Percentiles rank a stretch among this genome's conserved stretches.
phyloP scores from a whole-genome alignment of 208 protist genomes.

The Leishmania amazonensis region DNA sequence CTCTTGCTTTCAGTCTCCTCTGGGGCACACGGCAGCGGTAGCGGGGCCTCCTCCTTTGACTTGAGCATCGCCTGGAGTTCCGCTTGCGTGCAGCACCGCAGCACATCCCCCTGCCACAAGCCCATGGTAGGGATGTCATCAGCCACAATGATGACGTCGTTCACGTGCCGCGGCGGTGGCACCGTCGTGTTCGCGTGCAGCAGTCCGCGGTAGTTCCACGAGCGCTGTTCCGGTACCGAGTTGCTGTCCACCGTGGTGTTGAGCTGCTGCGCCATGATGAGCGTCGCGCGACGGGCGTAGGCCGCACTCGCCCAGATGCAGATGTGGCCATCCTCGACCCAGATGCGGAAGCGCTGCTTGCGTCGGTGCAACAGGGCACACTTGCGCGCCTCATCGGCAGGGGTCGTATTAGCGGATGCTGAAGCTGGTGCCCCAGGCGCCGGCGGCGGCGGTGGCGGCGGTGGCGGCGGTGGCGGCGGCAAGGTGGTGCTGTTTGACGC shows the following conservation, averaged over 20 bases:
- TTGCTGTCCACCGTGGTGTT: constrained; percentile 64
- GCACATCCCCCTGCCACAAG: constrained; percentile 73
- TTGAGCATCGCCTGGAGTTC: constrained; percentile 34
- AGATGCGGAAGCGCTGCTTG: constrained; percentile 71
- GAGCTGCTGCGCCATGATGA: constrained; percentile 74
- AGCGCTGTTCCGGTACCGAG: constrained; percentile 51
- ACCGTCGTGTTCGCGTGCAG: constrained; percentile 47
- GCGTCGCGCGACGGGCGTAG: constrained; percentile 69
- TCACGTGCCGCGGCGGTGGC: constrained; percentile 37
- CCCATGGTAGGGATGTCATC: constrained; percentile 57
- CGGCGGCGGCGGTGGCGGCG: constrained; percentile 15
- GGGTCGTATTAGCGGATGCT: neutral
- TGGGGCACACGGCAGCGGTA: constrained; percentile 28
- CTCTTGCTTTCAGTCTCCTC: constrained; percentile 7
- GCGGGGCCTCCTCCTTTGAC: constrained; percentile 8
- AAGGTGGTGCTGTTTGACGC: constrained; percentile 3
- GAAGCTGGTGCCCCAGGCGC: neutral
- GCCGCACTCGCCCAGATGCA: constrained; percentile 75
- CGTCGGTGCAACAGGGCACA: constrained; percentile 41
- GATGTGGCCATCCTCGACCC: constrained; percentile 73
- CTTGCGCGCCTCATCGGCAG: constrained; percentile 11
- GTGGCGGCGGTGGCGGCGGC: neutral
- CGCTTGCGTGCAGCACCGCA: constrained; percentile 65
- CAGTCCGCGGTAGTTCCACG: constrained; percentile 66
- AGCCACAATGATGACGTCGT: constrained; percentile 67